These are phyloP conservation scores for Hypsizygus ulmarius DNA, from an alignment of 1,284 basidiomycete genomes.

Conservation along the genomic window DNA sequence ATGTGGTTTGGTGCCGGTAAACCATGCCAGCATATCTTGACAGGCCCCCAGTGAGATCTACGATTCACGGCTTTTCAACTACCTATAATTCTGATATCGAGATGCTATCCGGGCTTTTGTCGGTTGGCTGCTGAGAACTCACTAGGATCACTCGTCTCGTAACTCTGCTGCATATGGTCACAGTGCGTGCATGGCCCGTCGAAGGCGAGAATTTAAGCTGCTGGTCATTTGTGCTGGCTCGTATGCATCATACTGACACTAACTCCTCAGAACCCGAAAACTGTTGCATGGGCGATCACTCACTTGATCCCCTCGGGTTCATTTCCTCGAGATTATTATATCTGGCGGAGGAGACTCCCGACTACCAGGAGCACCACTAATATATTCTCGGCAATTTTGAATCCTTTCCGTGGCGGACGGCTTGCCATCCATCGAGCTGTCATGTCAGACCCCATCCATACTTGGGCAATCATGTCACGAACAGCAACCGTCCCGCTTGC, in stretches of 20 bases:
- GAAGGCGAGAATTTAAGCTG: not conserved
- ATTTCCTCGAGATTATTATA: no score
- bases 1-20: not conserved
- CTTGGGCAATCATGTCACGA: no score
- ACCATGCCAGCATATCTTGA: not conserved
- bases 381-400: no score
- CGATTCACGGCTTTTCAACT: not conserved
- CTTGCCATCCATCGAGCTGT: no score
- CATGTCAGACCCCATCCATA: no score
- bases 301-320: no score
- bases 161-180: slow-evolving; percentile 4
- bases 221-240: not conserved
- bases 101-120: slow-evolving; percentile 4
- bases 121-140: slow-evolving; percentile 1
- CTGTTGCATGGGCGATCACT: no score
- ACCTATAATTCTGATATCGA: not conserved
- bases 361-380: no score
- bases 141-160: slow-evolving; percentile 1
- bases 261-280: no score
- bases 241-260: no score
- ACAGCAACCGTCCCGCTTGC: not conserved
- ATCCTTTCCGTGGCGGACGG: no score
- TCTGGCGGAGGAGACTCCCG: no score
- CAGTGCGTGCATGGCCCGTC: not conserved
- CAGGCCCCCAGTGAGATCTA: not conserved